These are phyloP conservation scores for Amanita muscaria DNA, from an alignment of 768 basidiomycete genomes.

Conservation along the genomic window DNA sequence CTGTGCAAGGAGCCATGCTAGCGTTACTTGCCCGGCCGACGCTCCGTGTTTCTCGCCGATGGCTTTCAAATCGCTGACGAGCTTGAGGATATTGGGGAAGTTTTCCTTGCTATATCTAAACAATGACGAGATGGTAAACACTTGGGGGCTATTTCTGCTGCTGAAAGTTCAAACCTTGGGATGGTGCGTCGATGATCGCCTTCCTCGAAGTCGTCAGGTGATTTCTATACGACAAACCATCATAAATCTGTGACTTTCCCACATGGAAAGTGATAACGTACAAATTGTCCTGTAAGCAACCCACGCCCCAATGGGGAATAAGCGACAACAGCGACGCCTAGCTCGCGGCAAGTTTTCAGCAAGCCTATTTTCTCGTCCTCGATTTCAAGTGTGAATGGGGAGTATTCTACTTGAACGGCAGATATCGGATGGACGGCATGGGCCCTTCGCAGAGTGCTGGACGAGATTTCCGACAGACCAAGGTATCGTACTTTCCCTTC, in stretches of 20 bases:
- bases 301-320: constrained; percentile 45
- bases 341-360: constrained; percentile 31
- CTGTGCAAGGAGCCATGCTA: constrained; percentile 34
- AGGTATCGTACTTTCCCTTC: constrained; percentile 38
- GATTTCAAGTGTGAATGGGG: constrained; percentile 35
- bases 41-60: constrained; percentile 31
- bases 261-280: constrained; percentile 9
- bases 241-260: too few relatives aligned
- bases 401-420: constrained; percentile 37
- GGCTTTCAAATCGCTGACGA: constrained; percentile 30
- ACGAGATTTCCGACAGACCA: constrained; percentile 42
- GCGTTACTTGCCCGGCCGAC: constrained; percentile 36
- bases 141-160: constrained; percentile 8
- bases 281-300: constrained; percentile 37
- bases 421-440: constrained; percentile 36
- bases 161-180: constrained; percentile 15
- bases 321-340: constrained; percentile 36
- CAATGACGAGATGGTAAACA: too few relatives aligned
- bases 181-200: constrained; percentile 31
- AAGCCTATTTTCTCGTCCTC: constrained; percentile 31
- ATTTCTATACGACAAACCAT: too few relatives aligned
- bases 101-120: constrained; percentile 30
- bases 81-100: constrained; percentile 37
- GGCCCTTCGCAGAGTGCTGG: constrained; percentile 37
- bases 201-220: constrained; percentile 13